Conservation (phyloP, 306 rosid genomes). For the Carpinus fangiana region DNA sequence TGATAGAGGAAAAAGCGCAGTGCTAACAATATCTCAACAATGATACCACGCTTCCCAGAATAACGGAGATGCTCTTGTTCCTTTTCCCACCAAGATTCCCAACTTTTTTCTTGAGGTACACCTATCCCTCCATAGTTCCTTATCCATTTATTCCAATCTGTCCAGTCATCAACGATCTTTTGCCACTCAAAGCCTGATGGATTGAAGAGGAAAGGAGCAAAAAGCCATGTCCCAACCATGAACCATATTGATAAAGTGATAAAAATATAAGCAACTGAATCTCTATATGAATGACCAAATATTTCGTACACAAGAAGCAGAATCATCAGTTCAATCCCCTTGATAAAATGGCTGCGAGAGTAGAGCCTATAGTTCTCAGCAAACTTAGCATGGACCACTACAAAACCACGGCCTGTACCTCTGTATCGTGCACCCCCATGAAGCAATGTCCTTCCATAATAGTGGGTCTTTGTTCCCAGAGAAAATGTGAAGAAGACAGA, state of each 20-base stretch:
- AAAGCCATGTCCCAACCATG: slow-evolving; percentile 96
- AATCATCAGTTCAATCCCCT: slow-evolving; percentile 91
- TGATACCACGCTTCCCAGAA: slow-evolving; percentile 71
- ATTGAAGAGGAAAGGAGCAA: slow-evolving; percentile 95
- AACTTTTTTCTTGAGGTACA: slow-evolving; percentile 73
- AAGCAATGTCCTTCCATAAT: slow-evolving; percentile 93
- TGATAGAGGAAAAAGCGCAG: slow-evolving; percentile 85
- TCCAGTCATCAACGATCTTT: slow-evolving; percentile 92
- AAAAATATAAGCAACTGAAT: slow-evolving; percentile 60
- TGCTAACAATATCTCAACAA: slow-evolving; percentile 75
- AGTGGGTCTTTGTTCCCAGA: slow-evolving; percentile 95
- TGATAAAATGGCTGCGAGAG: slow-evolving; percentile 96
- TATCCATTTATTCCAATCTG: slow-evolving; percentile 98
- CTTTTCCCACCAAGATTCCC: slow-evolving; percentile 99
- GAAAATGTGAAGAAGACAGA: slow-evolving; percentile 93
- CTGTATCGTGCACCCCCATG: slow-evolving; percentile 98
- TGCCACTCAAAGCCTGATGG: slow-evolving; percentile 99
- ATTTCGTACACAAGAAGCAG: slow-evolving; percentile 85
- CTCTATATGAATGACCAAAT: slow-evolving; percentile 72
- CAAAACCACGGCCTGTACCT: slow-evolving; percentile 95
- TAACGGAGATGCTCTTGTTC: slow-evolving; percentile 75
- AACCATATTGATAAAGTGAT: slow-evolving; percentile 89
- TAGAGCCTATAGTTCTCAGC: slow-evolving; percentile 91
- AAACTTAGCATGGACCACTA: slow-evolving; percentile 94
- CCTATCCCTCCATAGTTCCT: slow-evolving; percentile 89